A percentile compares a stretch with the other conserved stretches of the same genome.
phyloP scores from a whole-genome alignment of 495 filamentous ascomycete genomes.

The Aspergillus sparsus region DNA sequence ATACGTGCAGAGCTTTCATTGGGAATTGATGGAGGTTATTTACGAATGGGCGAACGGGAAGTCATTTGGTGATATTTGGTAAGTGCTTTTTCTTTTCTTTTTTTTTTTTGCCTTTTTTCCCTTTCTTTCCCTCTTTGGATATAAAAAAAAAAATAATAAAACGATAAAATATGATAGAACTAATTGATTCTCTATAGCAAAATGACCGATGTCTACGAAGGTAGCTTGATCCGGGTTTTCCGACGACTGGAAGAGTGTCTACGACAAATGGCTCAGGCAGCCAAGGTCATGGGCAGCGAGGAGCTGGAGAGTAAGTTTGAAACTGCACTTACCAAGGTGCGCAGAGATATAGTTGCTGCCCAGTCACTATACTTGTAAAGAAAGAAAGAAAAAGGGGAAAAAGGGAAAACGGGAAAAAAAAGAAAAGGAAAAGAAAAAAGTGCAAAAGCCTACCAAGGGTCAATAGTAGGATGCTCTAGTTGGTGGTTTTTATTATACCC shows the following conservation, averaged over 20 bases:
- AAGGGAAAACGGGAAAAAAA: too few relatives aligned
- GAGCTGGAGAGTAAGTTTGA: conserved; percentile 91
- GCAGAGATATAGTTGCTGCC: conserved; percentile 89
- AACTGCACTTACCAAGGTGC: conserved; percentile 75
- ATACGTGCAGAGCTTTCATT: conserved; percentile 84
- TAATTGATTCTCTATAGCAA: conserved; percentile 56
- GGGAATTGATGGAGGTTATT: conserved; percentile 94
- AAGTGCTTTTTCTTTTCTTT: conserved; percentile 34
- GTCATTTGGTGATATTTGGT: conserved; percentile 95
- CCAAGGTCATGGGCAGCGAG: conserved; percentile 96
- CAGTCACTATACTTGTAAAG: conserved; percentile 81
- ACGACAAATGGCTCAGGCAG: conserved; percentile 95
- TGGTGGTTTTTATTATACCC: background rate
- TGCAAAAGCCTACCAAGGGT: background rate
- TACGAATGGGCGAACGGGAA: conserved; percentile 91
- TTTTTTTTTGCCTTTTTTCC: background rate
- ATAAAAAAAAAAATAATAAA: too few relatives aligned
- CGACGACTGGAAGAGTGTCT: conserved; percentile 91
- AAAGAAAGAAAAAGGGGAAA: background rate
- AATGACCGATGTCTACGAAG: conserved; percentile 98
- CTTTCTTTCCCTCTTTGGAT: too few relatives aligned
- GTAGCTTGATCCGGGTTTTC: conserved; percentile 93
- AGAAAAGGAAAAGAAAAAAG: background rate
- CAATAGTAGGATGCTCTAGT: background rate
- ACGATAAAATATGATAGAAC: background rate